A percentile compares a stretch with the other conserved stretches of the same genome.
phyloP scores from a whole-genome alignment of 768 basidiomycete species.

The Auricularia cornea region DNA sequence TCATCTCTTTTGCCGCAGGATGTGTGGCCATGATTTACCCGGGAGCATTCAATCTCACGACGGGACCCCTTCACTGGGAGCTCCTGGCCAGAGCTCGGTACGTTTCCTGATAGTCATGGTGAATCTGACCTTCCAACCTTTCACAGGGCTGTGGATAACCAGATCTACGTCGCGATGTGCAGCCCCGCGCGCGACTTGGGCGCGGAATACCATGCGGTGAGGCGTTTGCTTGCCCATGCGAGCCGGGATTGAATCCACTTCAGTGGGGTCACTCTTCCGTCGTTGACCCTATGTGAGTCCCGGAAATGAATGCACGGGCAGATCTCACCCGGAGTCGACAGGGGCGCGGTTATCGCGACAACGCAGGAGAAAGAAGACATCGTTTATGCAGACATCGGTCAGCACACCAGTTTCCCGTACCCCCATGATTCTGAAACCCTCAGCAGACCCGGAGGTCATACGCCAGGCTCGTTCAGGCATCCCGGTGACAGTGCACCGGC shows the following conservation, averaged over 20 bases:
- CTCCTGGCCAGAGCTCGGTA: slow-evolving; percentile 78
- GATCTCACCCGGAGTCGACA: slow-evolving; percentile 20
- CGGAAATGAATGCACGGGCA: not conserved
- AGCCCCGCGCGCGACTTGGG: slow-evolving; percentile 82
- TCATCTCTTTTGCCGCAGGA: slow-evolving; percentile 49
- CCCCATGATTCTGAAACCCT: slow-evolving; percentile 3
- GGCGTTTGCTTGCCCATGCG: slow-evolving; percentile 15
- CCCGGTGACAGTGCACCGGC: slow-evolving; percentile 83
- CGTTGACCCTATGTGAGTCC: slow-evolving; percentile 75
- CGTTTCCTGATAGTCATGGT: too few species aligned
- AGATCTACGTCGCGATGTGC: slow-evolving; percentile 94
- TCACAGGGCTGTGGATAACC: slow-evolving; percentile 88
- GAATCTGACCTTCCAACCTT: not conserved
- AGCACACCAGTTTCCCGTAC: slow-evolving; percentile 19
- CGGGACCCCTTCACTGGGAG: slow-evolving; percentile 95
- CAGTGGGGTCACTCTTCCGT: slow-evolving; percentile 90
- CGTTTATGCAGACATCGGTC: slow-evolving; percentile 73
- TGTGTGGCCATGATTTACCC: slow-evolving; percentile 89
- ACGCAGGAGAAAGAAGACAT: slow-evolving; percentile 74
- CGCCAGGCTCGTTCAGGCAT: slow-evolving; percentile 68
- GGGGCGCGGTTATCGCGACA: slow-evolving; percentile 66
- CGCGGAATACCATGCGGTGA: slow-evolving; percentile 81
- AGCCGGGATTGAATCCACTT: not conserved
- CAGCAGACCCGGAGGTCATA: slow-evolving; percentile 54
- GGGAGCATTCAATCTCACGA: slow-evolving; percentile 90